These are phyloP conservation scores for Mycena alexandri DNA, from an alignment of 768 basidiomycete species.

Conservation along the genomic window DNA sequence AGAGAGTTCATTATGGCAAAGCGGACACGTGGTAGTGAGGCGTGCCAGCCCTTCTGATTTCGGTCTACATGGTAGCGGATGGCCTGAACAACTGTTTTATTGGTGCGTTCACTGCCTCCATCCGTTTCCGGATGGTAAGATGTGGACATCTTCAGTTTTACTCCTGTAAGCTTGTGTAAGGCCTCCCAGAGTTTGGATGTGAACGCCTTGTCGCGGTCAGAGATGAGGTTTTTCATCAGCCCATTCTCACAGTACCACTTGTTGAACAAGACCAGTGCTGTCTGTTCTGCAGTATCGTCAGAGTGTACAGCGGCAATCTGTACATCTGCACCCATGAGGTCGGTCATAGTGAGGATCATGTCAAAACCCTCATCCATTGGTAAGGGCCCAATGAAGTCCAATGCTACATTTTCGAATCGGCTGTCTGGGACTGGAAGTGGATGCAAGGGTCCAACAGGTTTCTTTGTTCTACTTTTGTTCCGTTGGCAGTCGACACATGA, in stretches of 20 bases:
- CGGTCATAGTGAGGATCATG: constrained; percentile 1
- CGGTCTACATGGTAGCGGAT: constrained; percentile 31
- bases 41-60: constrained; percentile 42
- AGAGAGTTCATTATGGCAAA: constrained; percentile 42
- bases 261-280: neutral
- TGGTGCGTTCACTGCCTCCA: constrained; percentile 23
- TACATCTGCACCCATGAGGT: constrained; percentile 42
- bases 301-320: constrained; percentile 29
- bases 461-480: constrained; percentile 48
- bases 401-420: constrained; percentile 38
- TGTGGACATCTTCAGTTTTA: no score
- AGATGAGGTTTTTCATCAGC: constrained; percentile 17
- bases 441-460: constrained; percentile 46
- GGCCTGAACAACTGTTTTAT: constrained; percentile 22
- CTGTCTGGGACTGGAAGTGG: constrained; percentile 35
- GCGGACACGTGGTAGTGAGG: constrained; percentile 32
- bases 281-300: constrained; percentile 11
- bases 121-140: constrained; percentile 4
- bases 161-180: no score
- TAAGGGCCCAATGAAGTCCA: constrained; percentile 49
- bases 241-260: constrained; percentile 20
- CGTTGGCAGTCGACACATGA: constrained; percentile 49
- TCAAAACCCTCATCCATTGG: constrained; percentile 43
- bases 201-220: constrained; percentile 17
- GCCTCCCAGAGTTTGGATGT: constrained; percentile 1